These are phyloP conservation scores for Claviceps digitariae DNA, from an alignment of 2,329 filamentous ascomycete species.

Conservation along the genomic window DNA sequence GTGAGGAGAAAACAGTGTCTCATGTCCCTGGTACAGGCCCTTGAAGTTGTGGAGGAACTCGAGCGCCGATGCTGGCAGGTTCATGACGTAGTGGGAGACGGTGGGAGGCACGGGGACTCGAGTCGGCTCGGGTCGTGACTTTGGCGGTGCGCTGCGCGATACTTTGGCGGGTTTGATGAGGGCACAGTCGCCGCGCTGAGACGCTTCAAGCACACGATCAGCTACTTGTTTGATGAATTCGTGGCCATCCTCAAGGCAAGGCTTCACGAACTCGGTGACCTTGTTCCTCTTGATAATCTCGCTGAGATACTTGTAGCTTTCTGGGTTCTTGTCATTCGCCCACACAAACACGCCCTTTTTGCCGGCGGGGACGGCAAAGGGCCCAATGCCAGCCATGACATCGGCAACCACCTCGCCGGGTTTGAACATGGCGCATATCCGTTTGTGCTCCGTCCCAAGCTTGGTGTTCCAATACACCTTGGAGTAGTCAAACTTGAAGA, in stretches of 20 bases:
- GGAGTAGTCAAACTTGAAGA: constrained; percentile 86
- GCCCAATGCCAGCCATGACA: constrained; percentile 94
- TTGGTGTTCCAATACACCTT: constrained; percentile 98
- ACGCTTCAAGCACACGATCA: constrained; percentile 41
- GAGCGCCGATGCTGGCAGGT: constrained; percentile 80
- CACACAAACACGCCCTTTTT: constrained; percentile 86
- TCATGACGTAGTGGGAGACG: constrained; percentile 96
- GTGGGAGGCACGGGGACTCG: constrained; percentile 50
- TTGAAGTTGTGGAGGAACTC: constrained; percentile 57
- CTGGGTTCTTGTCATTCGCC: constrained; percentile 94
- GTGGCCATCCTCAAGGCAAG: constrained; percentile 72
- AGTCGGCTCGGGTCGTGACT: constrained; percentile 22
- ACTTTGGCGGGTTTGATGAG: constrained; percentile 30
- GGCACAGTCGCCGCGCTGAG: constrained; percentile 36
- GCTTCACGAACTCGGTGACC: constrained; percentile 55
- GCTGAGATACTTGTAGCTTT: constrained; percentile 61
- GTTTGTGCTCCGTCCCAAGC: constrained; percentile 75
- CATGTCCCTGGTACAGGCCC: constrained; percentile 64
- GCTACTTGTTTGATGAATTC: constrained; percentile 64
- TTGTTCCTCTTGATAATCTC: constrained; percentile 68
- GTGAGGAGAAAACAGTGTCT: constrained; percentile 49
- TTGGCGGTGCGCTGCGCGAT: constrained; percentile 24
- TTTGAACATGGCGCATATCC: constrained; percentile 62
- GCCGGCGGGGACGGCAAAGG: constrained; percentile 84
- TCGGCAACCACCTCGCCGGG: constrained; percentile 86